These are phyloP conservation scores for Filobasidium floriforme DNA, from an alignment of 768 basidiomycete genomes.

Conservation along the genomic window DNA sequence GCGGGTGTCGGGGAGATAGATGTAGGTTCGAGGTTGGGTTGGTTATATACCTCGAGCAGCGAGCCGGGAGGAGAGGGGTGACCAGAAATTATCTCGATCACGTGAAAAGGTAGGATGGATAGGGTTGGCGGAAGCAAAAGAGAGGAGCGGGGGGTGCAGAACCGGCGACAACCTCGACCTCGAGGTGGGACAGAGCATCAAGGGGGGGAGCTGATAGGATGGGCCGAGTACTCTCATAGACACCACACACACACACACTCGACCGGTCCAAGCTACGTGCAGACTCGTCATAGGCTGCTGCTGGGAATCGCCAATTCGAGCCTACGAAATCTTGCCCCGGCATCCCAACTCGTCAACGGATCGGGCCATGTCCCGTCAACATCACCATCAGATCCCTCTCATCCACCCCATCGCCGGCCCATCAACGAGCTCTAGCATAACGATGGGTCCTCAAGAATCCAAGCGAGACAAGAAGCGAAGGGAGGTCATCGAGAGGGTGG, in stretches of 20 bases:
- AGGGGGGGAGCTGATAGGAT: not conserved
- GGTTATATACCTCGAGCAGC: slow-evolving; percentile 1
- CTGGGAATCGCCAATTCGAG: no score
- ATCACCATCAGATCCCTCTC: not conserved
- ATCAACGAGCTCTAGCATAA: not conserved
- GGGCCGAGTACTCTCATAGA: no score
- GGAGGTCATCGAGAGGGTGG: slow-evolving; percentile 49
- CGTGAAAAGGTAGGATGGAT: not conserved
- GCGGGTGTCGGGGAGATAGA: not conserved
- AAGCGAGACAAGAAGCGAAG: slow-evolving; percentile 48
- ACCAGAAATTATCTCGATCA: not conserved
- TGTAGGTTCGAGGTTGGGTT: not conserved
- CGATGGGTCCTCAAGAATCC: slow-evolving; percentile 24
- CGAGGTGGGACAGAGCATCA: not conserved
- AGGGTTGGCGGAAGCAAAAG: slow-evolving; percentile 3
- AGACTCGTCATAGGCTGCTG: no score
- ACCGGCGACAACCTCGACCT: not conserved
- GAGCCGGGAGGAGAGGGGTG: not conserved
- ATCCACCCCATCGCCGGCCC: not conserved
- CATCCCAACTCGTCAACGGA: no score
- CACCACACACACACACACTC: no score
- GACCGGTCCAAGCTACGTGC: no score
- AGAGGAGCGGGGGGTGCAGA: not conserved
- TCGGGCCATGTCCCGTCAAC: not conserved
- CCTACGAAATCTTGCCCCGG: no score